These are phyloP conservation scores for Meyerozyma sp. DNA, from an alignment of 1,139 yeast species.

Conservation along the genomic window DNA sequence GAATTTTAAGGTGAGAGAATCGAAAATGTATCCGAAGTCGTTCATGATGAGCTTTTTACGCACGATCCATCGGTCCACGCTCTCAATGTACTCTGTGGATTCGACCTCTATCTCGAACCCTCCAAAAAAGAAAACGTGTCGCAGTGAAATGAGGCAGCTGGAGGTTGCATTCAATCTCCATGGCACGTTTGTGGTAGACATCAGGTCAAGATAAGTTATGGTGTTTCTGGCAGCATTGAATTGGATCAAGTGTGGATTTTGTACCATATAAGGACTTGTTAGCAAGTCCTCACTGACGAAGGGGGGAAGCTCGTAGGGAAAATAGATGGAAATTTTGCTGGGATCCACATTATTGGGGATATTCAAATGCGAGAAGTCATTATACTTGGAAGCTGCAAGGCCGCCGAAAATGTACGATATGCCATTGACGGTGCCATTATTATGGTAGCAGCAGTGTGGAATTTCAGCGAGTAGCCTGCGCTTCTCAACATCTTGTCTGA, in stretches of 20 bases:
- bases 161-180: conserved; percentile 23
- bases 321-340: conserved; percentile 29
- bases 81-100: conserved; percentile 17
- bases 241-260: conserved; percentile 21
- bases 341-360: conserved; percentile 29
- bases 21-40: conserved; percentile 34
- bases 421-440: conserved; percentile 29
- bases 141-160: conserved; percentile 26
- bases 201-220: conserved; percentile 21
- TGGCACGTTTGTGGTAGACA: conserved; percentile 18
- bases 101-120: conserved; percentile 30
- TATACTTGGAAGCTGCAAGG: conserved; percentile 14
- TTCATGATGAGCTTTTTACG: conserved; percentile 28
- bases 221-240: conserved; percentile 33
- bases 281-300: conserved; percentile 30
- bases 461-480: conserved; percentile 10
- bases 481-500: conserved; percentile 3
- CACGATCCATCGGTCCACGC: conserved; percentile 33
- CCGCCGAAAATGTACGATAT: conserved; percentile 38
- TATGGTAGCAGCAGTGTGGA: conserved; percentile 30
- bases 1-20: conserved; percentile 26
- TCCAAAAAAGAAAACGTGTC: conserved; percentile 38
- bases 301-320: conserved; percentile 40
- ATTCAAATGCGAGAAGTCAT: conserved; percentile 26
- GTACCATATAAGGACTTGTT: conserved; percentile 29